phyloP scores from a whole-genome alignment of 495 filamentous ascomycete genomes.

The Acidomyces sp. region DNA sequence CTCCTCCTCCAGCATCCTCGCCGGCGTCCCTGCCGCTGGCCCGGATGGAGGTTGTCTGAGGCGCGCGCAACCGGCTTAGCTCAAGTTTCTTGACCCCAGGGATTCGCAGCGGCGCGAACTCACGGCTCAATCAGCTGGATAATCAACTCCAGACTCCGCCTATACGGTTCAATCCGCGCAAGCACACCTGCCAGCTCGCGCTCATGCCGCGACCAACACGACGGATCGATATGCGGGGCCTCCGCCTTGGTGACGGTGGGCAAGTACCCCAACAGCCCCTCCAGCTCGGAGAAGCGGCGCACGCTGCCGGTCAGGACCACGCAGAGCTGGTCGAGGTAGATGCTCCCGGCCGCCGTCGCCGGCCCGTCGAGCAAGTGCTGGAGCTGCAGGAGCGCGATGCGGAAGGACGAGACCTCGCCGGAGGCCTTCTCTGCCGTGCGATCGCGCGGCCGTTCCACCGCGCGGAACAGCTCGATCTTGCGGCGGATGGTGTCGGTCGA shows the following conservation, averaged over 20 bases:
- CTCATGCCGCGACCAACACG: background rate
- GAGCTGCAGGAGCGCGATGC: background rate
- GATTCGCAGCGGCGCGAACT: background rate
- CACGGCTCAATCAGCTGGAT: background rate
- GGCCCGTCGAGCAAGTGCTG: background rate
- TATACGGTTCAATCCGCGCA: background rate
- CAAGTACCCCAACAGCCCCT: background rate
- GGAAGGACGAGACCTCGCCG: background rate
- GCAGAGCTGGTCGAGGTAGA: conserved; percentile 1
- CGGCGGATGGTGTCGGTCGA: background rate
- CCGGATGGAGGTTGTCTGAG: too few species aligned
- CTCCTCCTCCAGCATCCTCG: background rate
- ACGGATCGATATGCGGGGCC: background rate
- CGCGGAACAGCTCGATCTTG: background rate
- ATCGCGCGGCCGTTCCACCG: background rate
- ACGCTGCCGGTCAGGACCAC: background rate
- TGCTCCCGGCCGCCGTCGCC: too few species aligned
- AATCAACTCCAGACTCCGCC: background rate
- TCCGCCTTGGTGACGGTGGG: background rate
- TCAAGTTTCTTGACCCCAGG: background rate
- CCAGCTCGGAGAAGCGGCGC: background rate
- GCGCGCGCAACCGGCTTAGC: background rate
- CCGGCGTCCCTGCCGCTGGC: too few species aligned
- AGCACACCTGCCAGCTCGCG: background rate
- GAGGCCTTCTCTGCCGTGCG: background rate